Evolutionary conservation across 371 early-diverging fungal genomes (phyloP), one percentile per base, ranked within the genome.

Genomic region (Syncephalastrum racemosum): DNA sequence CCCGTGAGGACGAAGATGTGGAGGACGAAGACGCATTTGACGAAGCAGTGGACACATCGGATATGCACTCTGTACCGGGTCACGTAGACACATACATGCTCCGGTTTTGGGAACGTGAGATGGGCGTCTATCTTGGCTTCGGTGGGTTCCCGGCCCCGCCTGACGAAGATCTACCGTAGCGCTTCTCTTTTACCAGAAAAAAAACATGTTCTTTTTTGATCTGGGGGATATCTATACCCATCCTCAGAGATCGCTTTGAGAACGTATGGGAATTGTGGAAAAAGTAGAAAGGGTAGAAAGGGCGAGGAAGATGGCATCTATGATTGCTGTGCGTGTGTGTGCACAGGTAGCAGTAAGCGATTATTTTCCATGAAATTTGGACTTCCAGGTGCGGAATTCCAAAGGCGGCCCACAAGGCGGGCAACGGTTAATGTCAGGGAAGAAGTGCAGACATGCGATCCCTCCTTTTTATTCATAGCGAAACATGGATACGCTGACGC

Each of bases 51-150:
- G 67, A 66, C 4, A 71, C 73, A 16, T 59, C 50, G 12, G 67
- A 66, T 31, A 67, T 74, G 67, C 68, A 74, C 45, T 50, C 71
- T 8, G 69, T 77, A 25, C 68, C 82, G 24, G 86, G 83, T 15
- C 86, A 86, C 62, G 83, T 89, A 39, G 90, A 89, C 57, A 81
- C 86, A 59, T 89, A 88, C 58, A 88, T 87, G 84, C 70, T 88
- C 18, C 82, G 84, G 24, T 82, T 83, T 46, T 77, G 80, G 73
- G 85, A 87, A 52, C 60, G 77, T 25, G 82, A 86, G 56, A 61
- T 72, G 62, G 84, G 82, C 2, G 64, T 67, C n/a, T 70, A 81
- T 55, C 73, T 83, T 67, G 83, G 87, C 24, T 82, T 86, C 71
- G 84, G 83, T 22, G 81, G 85, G 22, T 43, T 83, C 53, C 68